Base-by-base conservation (phyloP, 768 basidiomycete genomes). In the Suillus fuscotomentosus region DNA sequence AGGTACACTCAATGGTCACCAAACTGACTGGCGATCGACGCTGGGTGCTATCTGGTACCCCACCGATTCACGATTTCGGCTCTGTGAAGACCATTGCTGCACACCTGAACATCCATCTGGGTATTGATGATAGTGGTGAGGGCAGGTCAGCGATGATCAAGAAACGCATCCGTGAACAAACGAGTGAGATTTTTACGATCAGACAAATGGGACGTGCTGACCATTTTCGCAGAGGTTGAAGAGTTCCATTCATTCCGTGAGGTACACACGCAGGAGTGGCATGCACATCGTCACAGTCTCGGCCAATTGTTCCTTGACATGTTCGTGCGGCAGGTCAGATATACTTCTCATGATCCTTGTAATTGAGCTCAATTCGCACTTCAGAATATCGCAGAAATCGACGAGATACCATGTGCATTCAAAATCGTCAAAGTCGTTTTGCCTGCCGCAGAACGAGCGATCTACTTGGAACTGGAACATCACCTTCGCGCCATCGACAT, bases 41-140 rank as follows among this genome's bases (percentile, higher is more conserved):
- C 62, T 98, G 96, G 96, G 93, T 98, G 7, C 82, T 98, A n/a
- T 98, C 96, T 3, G 96, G 96, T 14, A 98, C 96, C 27, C 96
- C 96, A 9, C 95, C 95, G 0, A 89, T 94, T 61, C 89, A 91
- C 63, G 92, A 96, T 74, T 97, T 98, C 73, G 89, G 86, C 1
- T 88, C 94, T 3, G 78, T 98, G 68, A 95, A 97, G 78, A 94
- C 92, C 3, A 97, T 97, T 62, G 90, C 92, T 3, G 89, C 90
- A 1, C 93, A 96, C 76, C 80, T 98, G 63, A 86, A 89, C 70
- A 78, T 97, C n/a, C 95, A 98, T 74, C 85, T 98, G 41, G 96
- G 96, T 61, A 84, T 96, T 41, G 89, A 95, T 67, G 96, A 97
- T 70, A 92, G 94, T 65, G 87, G 86, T 47, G 94, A 95, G 73